Conservation (phyloP, 108 stramenopile genomes). For the Hondaea fermentalgiana region DNA sequence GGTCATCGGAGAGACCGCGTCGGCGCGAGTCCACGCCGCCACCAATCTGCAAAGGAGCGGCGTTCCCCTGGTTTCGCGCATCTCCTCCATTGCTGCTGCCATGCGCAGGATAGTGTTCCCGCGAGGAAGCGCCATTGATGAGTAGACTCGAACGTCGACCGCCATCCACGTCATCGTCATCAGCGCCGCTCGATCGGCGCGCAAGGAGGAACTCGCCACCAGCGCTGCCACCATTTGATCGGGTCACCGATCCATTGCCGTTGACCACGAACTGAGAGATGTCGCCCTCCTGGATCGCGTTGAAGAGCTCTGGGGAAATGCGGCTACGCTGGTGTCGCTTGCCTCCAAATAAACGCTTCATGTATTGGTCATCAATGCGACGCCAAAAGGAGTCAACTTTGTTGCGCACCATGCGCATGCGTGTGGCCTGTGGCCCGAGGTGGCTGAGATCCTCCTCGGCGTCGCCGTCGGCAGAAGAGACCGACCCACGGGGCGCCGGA, state of each 20-base stretch:
- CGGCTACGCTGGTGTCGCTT: conserved; percentile 7
- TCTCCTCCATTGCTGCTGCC: too few relatives aligned
- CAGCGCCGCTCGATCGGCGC: too few relatives aligned
- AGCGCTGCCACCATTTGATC: background rate
- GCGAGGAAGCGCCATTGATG: background rate
- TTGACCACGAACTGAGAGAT: background rate
- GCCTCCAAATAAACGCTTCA: conserved; percentile 51
- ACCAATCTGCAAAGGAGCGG: background rate
- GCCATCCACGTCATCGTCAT: background rate
- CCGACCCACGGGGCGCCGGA: background rate
- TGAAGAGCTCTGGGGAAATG: background rate
- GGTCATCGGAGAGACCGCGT: background rate
- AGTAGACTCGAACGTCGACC: background rate
- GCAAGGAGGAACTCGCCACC: background rate
- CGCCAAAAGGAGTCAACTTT: background rate
- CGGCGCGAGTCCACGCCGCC: background rate
- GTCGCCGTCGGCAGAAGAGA: background rate
- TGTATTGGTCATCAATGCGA: conserved; percentile 32
- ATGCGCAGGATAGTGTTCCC: too few relatives aligned
- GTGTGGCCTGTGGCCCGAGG: background rate
- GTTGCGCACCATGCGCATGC: background rate
- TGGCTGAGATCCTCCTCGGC: background rate
- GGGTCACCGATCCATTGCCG: background rate
- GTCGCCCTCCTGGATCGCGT: conserved; percentile 2
- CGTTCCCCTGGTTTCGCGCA: background rate